Evolutionary conservation across 169 alveolate genomes (phyloP).

Genomic region (Toxoplasma gondii): DNA sequence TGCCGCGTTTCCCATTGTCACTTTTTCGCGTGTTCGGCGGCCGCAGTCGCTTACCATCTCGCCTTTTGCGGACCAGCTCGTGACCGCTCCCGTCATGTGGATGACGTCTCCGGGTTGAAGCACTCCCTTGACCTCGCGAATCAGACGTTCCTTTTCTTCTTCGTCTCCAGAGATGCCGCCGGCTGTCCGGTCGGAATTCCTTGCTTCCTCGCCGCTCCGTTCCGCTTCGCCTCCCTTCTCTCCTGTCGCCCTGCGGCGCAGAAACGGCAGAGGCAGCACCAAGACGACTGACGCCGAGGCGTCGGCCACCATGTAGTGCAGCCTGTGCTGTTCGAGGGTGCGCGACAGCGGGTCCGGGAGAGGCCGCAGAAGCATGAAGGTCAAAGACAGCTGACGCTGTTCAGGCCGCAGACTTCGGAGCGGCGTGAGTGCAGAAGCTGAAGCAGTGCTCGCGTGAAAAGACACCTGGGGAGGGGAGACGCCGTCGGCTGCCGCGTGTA

Average conservation of each 20-base stretch:
- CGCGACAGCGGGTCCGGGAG: neutral
- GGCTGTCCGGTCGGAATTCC: neutral
- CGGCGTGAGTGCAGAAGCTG: neutral
- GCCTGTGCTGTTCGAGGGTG: conserved; percentile 1
- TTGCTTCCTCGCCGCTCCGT: neutral
- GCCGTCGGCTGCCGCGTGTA: neutral
- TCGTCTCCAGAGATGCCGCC: neutral
- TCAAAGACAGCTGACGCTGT: neutral
- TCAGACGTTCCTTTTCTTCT: neutral
- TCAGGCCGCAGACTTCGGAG: neutral
- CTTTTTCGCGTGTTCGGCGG: no score
- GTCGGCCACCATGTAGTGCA: conserved; percentile 26
- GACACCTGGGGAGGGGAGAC: neutral
- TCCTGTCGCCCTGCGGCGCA: neutral
- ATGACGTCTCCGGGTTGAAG: conserved; percentile 18
- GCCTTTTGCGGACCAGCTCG: neutral
- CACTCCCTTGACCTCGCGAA: neutral
- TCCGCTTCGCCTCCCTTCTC: neutral
- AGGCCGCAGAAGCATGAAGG: neutral
- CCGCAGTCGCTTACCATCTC: neutral
- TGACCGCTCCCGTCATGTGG: neutral
- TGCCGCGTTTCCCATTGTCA: neutral
- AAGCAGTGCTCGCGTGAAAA: no score
- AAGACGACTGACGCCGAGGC: neutral
- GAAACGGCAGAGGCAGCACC: neutral